phyloP scores from a whole-genome alignment of 2,329 filamentous ascomycete species.

The Phaeophleospora eucalypticola region DNA sequence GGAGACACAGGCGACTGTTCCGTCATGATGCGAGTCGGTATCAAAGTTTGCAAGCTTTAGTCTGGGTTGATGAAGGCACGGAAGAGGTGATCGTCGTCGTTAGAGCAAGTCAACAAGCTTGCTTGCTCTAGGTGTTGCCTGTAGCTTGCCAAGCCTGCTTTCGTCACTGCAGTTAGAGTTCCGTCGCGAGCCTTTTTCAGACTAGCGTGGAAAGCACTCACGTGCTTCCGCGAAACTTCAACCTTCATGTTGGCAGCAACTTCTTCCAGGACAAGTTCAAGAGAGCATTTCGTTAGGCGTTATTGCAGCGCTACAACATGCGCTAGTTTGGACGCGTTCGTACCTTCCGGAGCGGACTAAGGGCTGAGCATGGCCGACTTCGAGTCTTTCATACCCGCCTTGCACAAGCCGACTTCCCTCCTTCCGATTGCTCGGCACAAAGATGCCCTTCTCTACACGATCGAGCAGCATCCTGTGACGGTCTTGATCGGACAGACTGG shows the following conservation, averaged over 20 bases:
- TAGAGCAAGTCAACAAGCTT: background rate
- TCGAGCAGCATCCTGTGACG: slow-evolving; percentile 79
- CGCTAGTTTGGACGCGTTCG: too few species aligned
- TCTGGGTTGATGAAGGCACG: background rate
- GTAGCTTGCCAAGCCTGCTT: too few species aligned
- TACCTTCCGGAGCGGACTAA: too few species aligned
- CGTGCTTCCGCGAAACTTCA: too few species aligned
- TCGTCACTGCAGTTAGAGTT: too few species aligned
- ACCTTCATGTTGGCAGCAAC: too few species aligned
- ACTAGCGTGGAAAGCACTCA: too few species aligned
- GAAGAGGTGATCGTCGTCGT: background rate
- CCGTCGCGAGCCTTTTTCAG: background rate
- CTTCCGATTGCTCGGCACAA: slow-evolving; percentile 84
- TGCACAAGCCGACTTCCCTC: slow-evolving; percentile 79
- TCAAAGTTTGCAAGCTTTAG: background rate
- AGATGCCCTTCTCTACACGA: slow-evolving; percentile 73
- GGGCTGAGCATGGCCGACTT: slow-evolving; percentile 39
- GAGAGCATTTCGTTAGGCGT: too few species aligned
- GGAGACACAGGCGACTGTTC: slow-evolving; percentile 26
- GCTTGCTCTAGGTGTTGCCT: background rate
- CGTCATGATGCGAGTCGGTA: slow-evolving; percentile 16
- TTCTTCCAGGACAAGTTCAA: too few species aligned
- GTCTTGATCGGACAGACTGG: slow-evolving; percentile 93
- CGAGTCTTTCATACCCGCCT: slow-evolving; percentile 63
- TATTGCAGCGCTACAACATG: too few species aligned